A percentile compares a stretch with the other conserved stretches of the same genome.
Conservation (phyloP, 257 asterid genomes). For the Knoxia roxburghii region DNA sequence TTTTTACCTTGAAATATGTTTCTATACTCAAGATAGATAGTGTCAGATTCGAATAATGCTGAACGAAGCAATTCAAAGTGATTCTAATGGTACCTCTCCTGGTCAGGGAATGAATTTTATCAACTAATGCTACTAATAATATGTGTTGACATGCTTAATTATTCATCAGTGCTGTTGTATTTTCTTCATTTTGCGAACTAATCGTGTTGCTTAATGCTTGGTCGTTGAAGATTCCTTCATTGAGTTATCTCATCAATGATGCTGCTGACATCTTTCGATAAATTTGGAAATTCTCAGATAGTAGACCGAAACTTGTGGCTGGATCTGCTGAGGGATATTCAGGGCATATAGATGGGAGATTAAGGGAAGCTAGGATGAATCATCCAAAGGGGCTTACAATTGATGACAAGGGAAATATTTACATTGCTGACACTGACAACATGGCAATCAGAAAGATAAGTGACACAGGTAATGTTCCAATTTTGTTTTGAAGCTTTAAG, state of each 20-base stretch:
- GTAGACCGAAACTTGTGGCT: conserved; percentile 71
- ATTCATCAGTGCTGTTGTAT: not conserved
- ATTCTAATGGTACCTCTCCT: not conserved
- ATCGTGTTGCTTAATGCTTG: too few species aligned
- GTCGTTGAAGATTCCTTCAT: not conserved
- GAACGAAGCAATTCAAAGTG: not conserved
- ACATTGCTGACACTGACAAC: conserved; percentile 81
- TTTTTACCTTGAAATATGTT: not conserved
- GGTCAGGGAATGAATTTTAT: not conserved
- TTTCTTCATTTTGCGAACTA: too few species aligned
- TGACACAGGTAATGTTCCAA: conserved; percentile 53
- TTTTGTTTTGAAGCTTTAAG: not conserved
- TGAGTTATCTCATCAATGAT: not conserved
- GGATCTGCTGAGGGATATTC: conserved; percentile 87
- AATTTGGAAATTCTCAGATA: conserved; percentile 39
- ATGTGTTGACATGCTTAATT: not conserved
- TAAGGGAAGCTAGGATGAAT: conserved; percentile 79
- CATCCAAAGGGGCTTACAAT: conserved; percentile 91
- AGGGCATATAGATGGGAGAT: conserved; percentile 78
- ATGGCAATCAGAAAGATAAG: conserved; percentile 92
- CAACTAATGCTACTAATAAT: too few species aligned
- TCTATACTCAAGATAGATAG: not conserved
- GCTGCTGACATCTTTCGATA: not conserved
- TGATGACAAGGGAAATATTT: conserved; percentile 83
- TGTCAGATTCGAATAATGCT: not conserved